Evolutionary conservation across 2,329 filamentous ascomycete genomes (phyloP), one percentile per base, ranked within the genome.

Genomic region (Alternaria incomplexa): DNA sequence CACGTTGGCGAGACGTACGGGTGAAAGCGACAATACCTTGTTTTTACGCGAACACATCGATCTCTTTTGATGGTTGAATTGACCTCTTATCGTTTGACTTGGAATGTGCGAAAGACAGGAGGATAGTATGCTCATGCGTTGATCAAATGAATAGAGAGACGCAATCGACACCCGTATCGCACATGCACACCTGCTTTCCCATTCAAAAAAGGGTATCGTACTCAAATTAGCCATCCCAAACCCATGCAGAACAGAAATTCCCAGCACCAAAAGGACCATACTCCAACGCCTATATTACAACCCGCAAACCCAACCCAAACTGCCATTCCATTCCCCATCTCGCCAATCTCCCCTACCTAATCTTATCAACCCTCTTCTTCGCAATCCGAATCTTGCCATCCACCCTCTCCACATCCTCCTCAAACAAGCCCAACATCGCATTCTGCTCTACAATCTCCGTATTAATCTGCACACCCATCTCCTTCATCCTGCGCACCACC

Each of bases 401-500:
- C 15, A 93, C 83, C 6, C 90, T 83, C 58, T 90, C 88, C 3
- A 86, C 85, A 79, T 93, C 90, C 58, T 88, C 83, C 66, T 90
- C 89, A 64, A 93, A 76, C 68, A 88, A 79, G 12, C 88, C 86
- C 28, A 96, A 82, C 86, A 93, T 87, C 1, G 83, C 87, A 92
- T 88, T 91, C 82, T 95, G 91, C 68, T 87, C 80, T 56, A 89
- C 86, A 59, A 94, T 85, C 82, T 95, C 92, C 53, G 89, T 86
- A 66, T 92, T 87, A 73, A 96, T 94, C 60, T 89, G 86, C 50
- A 92, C 82, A 0, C 92, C 92, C 87, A 95, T 92, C 79, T 93
- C 90, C 74, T 87, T 90, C 82, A 95, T 90, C 62, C 90, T 83
- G 51, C 89, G 83, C 50, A 95, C 89, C 51, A 93, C 89, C 67